A percentile compares a stretch with the other conserved stretches of the same genome.
Conservation (phyloP, 768 basidiomycete genomes). For the Russula sp. region DNA sequence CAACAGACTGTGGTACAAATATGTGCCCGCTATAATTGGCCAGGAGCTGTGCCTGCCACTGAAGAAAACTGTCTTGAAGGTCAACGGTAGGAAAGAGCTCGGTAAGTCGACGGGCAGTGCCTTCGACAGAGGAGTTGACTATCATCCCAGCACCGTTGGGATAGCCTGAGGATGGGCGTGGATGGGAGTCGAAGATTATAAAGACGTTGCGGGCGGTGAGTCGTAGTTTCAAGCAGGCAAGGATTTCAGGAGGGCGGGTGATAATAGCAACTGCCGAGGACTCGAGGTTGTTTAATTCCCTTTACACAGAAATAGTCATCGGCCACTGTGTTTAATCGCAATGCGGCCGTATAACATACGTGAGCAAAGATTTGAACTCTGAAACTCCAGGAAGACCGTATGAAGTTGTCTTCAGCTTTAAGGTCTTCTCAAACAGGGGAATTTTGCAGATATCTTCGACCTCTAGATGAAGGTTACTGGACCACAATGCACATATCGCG, state of each 20-base stretch:
- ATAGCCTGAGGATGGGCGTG: conserved; percentile 38
- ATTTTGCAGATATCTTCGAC: conserved; percentile 44
- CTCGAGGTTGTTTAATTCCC: conserved; percentile 22
- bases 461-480: conserved; percentile 44
- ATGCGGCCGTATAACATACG: conserved; percentile 21
- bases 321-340: not conserved
- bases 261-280: conserved; percentile 42
- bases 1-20: conserved; percentile 33
- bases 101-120: conserved; percentile 38
- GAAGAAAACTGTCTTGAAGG: conserved; percentile 37
- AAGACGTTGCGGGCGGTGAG: conserved; percentile 32
- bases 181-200: conserved; percentile 62
- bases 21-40: conserved; percentile 53
- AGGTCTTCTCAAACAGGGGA: conserved; percentile 41
- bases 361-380: conserved; percentile 32
- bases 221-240: conserved; percentile 41
- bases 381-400: conserved; percentile 34
- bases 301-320: conserved; percentile 15
- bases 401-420: conserved; percentile 31
- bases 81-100: conserved; percentile 45
- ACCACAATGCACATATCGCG: conserved; percentile 51
- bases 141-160: conserved; percentile 55
- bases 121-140: conserved; percentile 40
- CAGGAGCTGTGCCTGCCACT: conserved; percentile 62
- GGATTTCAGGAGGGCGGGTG: conserved; percentile 66